Percentiles rank a stretch among this genome's conserved stretches.
Conservation (phyloP, 1,284 basidiomycete genomes). For the Ustilago tritici region DNA sequence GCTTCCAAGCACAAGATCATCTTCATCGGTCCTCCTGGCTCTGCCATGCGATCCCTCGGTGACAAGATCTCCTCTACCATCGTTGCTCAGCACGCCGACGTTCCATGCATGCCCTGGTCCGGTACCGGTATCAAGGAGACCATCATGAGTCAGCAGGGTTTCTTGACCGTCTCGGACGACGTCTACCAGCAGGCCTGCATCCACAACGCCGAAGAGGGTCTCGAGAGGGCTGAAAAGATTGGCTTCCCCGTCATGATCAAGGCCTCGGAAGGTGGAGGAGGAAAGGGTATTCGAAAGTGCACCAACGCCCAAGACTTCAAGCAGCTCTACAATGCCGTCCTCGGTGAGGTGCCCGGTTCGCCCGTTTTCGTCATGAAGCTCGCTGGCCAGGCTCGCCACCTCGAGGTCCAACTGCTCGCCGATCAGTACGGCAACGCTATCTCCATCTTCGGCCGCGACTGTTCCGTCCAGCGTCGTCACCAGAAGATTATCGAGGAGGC, state of each 20-base stretch:
- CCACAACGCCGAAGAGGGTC: conserved; percentile 86
- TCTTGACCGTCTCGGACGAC: conserved; percentile 91
- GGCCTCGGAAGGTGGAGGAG: conserved; percentile 97
- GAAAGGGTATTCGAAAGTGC: conserved; percentile 79
- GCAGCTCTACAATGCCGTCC: conserved; percentile 91
- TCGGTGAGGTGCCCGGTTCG: conserved; percentile 93
- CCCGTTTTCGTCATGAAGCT: conserved; percentile 99
- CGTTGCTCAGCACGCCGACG: conserved; percentile 94
- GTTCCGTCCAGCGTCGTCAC: conserved; percentile 98
- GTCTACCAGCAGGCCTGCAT: conserved; percentile 93
- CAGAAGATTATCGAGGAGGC: conserved; percentile 99
- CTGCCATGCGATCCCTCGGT: conserved; percentile 97
- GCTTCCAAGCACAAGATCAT: conserved; percentile 95
- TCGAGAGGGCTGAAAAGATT: conserved; percentile 85
- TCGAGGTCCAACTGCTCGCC: conserved; percentile 97
- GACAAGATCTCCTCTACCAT: conserved; percentile 99
- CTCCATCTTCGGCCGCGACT: conserved; percentile 98
- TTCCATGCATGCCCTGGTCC: conserved; percentile 99
- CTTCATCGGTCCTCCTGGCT: conserved; percentile 98
- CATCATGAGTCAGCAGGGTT: conserved; percentile 84
- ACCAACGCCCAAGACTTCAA: conserved; percentile 81
- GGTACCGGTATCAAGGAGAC: conserved; percentile 94
- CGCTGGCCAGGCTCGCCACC: conserved; percentile 93
- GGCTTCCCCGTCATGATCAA: conserved; percentile 99
- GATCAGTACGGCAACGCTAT: conserved; percentile 99